Percentiles rank a stretch among this genome's conserved stretches.
phyloP scores from a whole-genome alignment of 148 eudicot genomes.

The Simmondsia chinensis region DNA sequence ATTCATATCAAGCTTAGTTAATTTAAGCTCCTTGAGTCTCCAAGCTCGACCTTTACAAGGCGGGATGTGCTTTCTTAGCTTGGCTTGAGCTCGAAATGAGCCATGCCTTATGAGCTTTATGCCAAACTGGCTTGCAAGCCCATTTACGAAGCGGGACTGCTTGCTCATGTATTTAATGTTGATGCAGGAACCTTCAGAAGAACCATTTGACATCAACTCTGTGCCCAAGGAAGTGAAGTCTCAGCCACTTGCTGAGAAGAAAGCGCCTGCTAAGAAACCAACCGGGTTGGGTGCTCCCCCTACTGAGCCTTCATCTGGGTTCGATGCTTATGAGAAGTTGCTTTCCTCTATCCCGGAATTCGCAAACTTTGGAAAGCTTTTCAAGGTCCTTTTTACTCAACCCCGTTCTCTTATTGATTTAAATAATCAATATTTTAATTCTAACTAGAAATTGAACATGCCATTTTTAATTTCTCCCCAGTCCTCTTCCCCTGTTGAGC shows the following conservation, averaged over 20 bases:
- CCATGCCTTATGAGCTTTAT: too few relatives aligned
- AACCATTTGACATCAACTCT: slow-evolving; percentile 70
- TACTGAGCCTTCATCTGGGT: slow-evolving; percentile 46
- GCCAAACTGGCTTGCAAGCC: too few relatives aligned
- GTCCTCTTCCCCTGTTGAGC: slow-evolving; percentile 94
- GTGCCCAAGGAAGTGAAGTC: slow-evolving; percentile 94
- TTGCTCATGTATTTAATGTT: slow-evolving; percentile 5
- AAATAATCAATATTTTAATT: not conserved
- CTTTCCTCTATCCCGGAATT: slow-evolving; percentile 84
- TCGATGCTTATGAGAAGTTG: slow-evolving; percentile 76
- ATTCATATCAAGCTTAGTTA: too few relatives aligned
- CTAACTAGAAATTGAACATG: not conserved
- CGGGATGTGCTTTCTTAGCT: too few relatives aligned
- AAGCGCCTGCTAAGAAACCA: slow-evolving; percentile 79
- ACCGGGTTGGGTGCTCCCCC: slow-evolving; percentile 81
- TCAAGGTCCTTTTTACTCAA: slow-evolving; percentile 51
- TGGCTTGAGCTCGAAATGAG: too few relatives aligned
- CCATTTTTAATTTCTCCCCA: slow-evolving; percentile 18
- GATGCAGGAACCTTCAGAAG: slow-evolving; percentile 71
- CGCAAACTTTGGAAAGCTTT: slow-evolving; percentile 73
- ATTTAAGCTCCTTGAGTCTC: too few relatives aligned
- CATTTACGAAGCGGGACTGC: too few relatives aligned
- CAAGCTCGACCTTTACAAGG: too few relatives aligned
- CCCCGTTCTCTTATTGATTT: not conserved
- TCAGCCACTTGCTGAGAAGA: slow-evolving; percentile 86